Conservation (phyloP, 495 filamentous ascomycete species). For the Neurospora sp. region DNA sequence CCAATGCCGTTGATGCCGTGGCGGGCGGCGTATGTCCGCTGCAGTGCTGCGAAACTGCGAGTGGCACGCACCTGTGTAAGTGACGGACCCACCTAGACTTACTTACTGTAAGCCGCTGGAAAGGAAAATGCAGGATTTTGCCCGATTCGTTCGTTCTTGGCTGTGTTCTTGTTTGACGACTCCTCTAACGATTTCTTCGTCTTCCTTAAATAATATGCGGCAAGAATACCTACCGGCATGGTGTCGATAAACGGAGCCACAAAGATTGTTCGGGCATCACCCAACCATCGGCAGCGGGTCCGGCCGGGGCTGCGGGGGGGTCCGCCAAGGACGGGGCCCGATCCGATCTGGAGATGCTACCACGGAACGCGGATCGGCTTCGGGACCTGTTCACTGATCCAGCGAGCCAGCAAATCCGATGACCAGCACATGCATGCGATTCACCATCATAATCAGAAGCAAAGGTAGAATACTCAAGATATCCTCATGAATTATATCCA, state of each 20-base stretch:
- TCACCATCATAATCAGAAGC: neutral
- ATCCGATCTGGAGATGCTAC: neutral
- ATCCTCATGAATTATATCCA: neutral
- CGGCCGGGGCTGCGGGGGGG: neutral
- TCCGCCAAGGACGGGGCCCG: neutral
- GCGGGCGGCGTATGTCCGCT: no score
- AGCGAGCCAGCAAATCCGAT: neutral
- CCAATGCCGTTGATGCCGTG: no score
- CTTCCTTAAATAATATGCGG: no score
- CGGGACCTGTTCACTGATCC: neutral
- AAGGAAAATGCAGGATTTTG: no score
- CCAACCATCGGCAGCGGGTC: neutral
- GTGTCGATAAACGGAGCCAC: neutral
- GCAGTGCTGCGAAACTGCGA: no score
- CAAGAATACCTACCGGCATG: no score
- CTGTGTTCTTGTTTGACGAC: no score
- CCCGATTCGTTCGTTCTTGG: no score
- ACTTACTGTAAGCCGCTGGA: no score
- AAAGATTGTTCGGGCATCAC: neutral
- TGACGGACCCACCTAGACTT: no score
- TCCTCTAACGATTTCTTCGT: no score
- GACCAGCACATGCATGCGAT: neutral
- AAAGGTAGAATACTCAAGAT: neutral
- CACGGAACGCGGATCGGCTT: neutral
- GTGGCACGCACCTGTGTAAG: no score